Evolutionary conservation across 306 rosid species (phyloP), one percentile per base, ranked within the genome.

Genomic region (Quercus variabilis): DNA sequence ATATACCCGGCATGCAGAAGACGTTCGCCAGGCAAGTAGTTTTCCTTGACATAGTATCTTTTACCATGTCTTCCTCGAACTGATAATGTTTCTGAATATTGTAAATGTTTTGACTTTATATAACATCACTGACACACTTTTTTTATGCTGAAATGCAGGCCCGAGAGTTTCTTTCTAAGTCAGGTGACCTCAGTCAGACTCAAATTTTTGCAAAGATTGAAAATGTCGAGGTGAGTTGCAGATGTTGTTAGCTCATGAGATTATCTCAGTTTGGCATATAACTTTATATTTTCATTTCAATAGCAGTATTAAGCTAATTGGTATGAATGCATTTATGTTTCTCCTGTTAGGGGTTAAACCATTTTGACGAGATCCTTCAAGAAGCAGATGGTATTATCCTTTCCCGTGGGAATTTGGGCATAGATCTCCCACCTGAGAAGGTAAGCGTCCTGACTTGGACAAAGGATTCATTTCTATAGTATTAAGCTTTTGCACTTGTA

Each of bases 341-440:
- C 78, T 49, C 75, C 60, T 80, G 52, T 59, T 84, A 94, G 98
- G 98, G 98, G 54, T 88, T 94, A 90, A 82, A 79, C 74, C 94
- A 94, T 91, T 94, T 94, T 79, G 97, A 94, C 82, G 98, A 94
- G 81, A 94, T 94, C 81, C 85, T 94, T 52, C 93, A 83, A 91
- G 98, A 92, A 85, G 98, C 97, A 74, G 98, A 94, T 81, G 98
- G 98, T 65, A 88, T 94, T 77, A 94, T 94, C 73, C 89, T 94
- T 76, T 90, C 98, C 63, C 97, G 98, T 64, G 98, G 98, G 74
- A 92, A 89, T 82, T 81, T 94, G 93, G 97, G 98, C 9, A 88
- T 94, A 68, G 97, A 94, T 94, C 93, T 94, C 69, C 98, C 98
- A 54, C 97, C 97, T 41, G 98, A 94, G 82, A 94, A 92, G 94